phyloP scores from a whole-genome alignment of 805 yeast genomes.

The Sporopachydermia quercuum region DNA sequence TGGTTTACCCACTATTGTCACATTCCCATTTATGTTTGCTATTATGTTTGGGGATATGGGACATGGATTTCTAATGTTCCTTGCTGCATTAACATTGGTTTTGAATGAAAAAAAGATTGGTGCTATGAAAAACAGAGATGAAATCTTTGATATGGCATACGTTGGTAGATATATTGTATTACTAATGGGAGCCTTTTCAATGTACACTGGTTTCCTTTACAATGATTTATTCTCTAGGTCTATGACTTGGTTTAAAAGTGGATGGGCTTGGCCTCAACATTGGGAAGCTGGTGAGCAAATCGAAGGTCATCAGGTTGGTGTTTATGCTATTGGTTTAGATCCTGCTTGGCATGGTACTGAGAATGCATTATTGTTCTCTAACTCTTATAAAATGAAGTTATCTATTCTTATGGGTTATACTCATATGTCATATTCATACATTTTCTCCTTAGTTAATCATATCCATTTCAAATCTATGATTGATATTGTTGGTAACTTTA shows the following conservation, averaged over 20 bases:
- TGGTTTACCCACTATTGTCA: slow-evolving; percentile 84
- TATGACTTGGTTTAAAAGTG: slow-evolving; percentile 73
- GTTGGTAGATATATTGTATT: slow-evolving; percentile 82
- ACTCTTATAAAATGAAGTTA: slow-evolving; percentile 94
- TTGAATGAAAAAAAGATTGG: slow-evolving; percentile 59
- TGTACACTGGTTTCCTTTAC: slow-evolving; percentile 88
- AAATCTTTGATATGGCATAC: slow-evolving; percentile 93
- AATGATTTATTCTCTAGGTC: slow-evolving; percentile 89
- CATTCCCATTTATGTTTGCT: slow-evolving; percentile 98
- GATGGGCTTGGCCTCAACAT: slow-evolving; percentile 85
- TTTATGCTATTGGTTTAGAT: slow-evolving; percentile 78
- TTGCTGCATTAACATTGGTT: slow-evolving; percentile 60
- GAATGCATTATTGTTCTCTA: slow-evolving; percentile 75
- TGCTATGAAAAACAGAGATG: slow-evolving; percentile 57
- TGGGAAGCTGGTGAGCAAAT: slow-evolving; percentile 59
- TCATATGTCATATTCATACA: slow-evolving; percentile 85
- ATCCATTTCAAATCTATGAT: slow-evolving; percentile 50
- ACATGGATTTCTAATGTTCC: slow-evolving; percentile 74
- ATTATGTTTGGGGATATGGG: slow-evolving; percentile 98
- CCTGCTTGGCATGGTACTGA: slow-evolving; percentile 97
- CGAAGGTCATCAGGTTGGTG: slow-evolving; percentile 49
- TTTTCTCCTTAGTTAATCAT: slow-evolving; percentile 75
- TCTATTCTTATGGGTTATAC: slow-evolving; percentile 87
- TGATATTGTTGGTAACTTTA: slow-evolving; percentile 82
- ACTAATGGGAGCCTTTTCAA: slow-evolving; percentile 88